Evolutionary conservation across 768 basidiomycete species (phyloP), one percentile per base, ranked within the genome.

Genomic region (Lepiota brunneoincarnata): DNA sequence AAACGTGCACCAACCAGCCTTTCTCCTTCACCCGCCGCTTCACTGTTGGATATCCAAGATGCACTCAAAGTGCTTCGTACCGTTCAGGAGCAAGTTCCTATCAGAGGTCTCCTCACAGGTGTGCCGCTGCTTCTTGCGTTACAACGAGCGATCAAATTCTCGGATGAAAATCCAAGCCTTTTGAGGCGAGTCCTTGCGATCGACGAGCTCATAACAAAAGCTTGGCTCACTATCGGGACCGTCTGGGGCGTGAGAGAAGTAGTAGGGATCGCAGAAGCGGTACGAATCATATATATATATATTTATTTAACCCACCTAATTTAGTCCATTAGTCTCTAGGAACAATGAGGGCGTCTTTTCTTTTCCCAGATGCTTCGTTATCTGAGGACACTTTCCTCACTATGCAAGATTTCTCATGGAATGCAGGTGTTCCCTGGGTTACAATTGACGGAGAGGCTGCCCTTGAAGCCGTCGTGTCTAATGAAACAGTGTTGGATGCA

Each of bases 71-170:
- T 93, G 26, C 76, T 96, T 35, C 76, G 73, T 4, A 78, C 80
- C 2, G 75, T 91, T 23, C 86, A 92, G 46, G 75, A 86, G 57
- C 77, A 86, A 46, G 67, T 91, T n/a, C 93, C 94, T 1, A 70
- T 87, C 23, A 82, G 87, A 38, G 88, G 84, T 2, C 61, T 96
- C 37, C 69, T 93, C 15, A 83, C 84, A 2, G 90, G 92, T 18
- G 70, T 91, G 31, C 93, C 94, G 4, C 93, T 97, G 91, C 68
- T 97, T 23, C 64, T 91, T n/a, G 84, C 89, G 1, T 67, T 96
- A 46, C 82, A 90, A 51, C 67, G 62, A 6, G 80, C 80, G 9
- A 71, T 80, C 3, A 73, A 74, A 31, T 60, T 74, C 23, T 73
- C 74, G n/a, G 72, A 75, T 15, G 62, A 64, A 10, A 68, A 71